Conservation (phyloP, 345 rosid genomes). For the Sisymbrium altissimum region DNA sequence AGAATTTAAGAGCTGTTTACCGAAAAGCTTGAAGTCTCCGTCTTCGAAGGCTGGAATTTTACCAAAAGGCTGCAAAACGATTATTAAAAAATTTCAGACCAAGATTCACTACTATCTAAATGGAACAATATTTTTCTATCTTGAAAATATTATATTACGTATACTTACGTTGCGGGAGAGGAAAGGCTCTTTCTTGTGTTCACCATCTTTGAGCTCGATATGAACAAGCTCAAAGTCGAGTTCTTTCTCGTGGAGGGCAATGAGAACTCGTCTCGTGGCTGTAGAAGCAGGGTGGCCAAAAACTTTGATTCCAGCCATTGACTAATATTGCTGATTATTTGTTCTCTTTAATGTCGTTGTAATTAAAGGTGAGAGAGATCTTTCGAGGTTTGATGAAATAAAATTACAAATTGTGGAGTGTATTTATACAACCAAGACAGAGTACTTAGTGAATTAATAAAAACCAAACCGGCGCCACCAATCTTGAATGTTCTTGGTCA, state of each 20-base stretch:
- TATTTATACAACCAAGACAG: conserved; percentile 24
- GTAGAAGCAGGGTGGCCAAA: conserved; percentile 33
- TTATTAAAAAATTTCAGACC: conserved; percentile 5
- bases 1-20: conserved; percentile 32
- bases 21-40: conserved; percentile 67
- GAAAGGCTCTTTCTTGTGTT: conserved; percentile 33
- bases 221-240: conserved; percentile 34
- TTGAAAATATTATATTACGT: not conserved
- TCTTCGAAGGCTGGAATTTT: conserved; percentile 71
- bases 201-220: conserved; percentile 28
- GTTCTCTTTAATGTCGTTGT: not conserved
- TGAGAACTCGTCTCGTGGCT: conserved; percentile 38
- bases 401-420: not conserved
- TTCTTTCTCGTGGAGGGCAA: conserved; percentile 37
- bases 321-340: not conserved
- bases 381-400: conserved; percentile 15
- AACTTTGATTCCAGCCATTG: conserved; percentile 32
- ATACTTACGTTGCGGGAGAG: conserved; percentile 32
- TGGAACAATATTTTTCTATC: not conserved
- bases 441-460: not conserved
- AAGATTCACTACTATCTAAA: not conserved
- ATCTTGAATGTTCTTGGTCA: conserved; percentile 4
- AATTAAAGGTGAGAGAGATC: not conserved
- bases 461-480: not conserved
- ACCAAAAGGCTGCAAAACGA: conserved; percentile 68